A percentile compares a stretch with the other conserved stretches of the same genome.
phyloP scores from a whole-genome alignment of 768 basidiomycete species.

The Boletus rufocinnamomeus region DNA sequence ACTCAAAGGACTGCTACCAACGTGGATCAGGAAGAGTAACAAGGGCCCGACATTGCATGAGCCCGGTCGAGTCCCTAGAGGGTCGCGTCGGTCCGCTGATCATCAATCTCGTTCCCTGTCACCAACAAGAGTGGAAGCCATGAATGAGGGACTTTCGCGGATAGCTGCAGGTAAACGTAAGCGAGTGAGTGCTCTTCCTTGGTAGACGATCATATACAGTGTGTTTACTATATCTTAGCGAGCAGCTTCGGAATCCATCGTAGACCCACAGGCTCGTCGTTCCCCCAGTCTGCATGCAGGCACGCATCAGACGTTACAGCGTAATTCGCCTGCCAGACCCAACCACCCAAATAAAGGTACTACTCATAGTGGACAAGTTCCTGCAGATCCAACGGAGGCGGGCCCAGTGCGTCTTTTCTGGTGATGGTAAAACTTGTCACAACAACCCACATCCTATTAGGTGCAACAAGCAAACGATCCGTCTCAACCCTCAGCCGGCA shows the following conservation, averaged over 20 bases:
- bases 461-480: neutral
- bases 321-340: neutral
- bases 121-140: neutral
- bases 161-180: neutral
- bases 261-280: neutral
- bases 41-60: neutral
- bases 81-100: neutral
- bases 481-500: neutral
- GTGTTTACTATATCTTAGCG: neutral
- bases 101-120: neutral
- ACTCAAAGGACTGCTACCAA: neutral
- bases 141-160: neutral
- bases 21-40: neutral
- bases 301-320: neutral
- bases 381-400: neutral
- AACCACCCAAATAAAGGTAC: neutral
- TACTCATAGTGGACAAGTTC: neutral
- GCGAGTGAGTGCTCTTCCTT: neutral
- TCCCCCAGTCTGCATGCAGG: neutral
- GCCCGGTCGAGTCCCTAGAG: neutral
- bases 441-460: neutral
- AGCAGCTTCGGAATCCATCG: neutral
- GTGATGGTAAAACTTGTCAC: neutral
- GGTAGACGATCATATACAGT: neutral
- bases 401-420: neutral